Conservation (phyloP, 345 rosid species). For the Gossypium australe region DNA sequence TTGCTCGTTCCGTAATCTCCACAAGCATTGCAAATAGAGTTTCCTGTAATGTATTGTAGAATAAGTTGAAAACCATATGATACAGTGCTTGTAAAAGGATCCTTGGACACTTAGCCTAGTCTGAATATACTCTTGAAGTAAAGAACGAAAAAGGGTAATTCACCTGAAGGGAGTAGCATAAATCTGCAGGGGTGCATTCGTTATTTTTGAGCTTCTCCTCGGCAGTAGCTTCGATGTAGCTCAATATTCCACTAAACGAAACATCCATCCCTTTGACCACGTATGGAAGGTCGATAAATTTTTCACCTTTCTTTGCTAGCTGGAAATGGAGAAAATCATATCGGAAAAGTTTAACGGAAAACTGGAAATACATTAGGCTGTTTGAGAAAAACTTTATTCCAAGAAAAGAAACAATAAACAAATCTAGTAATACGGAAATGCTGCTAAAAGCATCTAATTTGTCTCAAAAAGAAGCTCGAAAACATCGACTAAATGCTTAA, state of each 20-base stretch:
- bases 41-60: slow-evolving; percentile 38
- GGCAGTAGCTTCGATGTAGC: slow-evolving; percentile 78
- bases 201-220: slow-evolving; percentile 77
- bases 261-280: slow-evolving; percentile 99
- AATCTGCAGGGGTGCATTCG: slow-evolving; percentile 86
- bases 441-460: background rate
- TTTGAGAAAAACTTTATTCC: background rate
- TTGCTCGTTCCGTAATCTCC: slow-evolving; percentile 93
- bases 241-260: slow-evolving; percentile 90
- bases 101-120: background rate
- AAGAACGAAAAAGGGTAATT: background rate
- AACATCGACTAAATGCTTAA: background rate
- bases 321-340: slow-evolving; percentile 20
- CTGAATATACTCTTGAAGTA: background rate
- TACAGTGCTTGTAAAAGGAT: background rate
- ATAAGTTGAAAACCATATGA: background rate
- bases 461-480: background rate
- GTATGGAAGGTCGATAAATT: slow-evolving; percentile 85
- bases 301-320: slow-evolving; percentile 95
- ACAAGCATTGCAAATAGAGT: slow-evolving; percentile 90
- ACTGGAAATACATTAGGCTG: background rate
- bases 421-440: background rate
- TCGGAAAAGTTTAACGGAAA: background rate
- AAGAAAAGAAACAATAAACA: background rate
- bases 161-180: slow-evolving; percentile 96